Evolutionary conservation across 441 rosid species (phyloP), one percentile per base, ranked within the genome.

Genomic region (Bruguiera hainesii): DNA sequence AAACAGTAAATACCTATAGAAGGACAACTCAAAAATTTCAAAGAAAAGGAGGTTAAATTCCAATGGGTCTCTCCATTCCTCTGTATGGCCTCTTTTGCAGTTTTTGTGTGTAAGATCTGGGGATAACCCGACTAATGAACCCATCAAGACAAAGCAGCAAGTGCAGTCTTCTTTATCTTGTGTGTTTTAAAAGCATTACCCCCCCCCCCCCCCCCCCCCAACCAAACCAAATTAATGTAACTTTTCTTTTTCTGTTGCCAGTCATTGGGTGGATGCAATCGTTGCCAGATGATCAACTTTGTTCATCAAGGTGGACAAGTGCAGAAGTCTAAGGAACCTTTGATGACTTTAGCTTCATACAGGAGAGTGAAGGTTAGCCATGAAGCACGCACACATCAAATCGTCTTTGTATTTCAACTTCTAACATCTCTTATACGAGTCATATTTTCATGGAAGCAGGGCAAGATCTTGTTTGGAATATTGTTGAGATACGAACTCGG

Each of bases 251-350:
- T 29, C 56, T 6, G 39, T 42, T 52, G 70, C 55, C 85, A 94
- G 99, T 89, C 91, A 4, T 66, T 89, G 74, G 99, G 99, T 31
- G 98, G 99, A 61, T 94, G 99, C 86, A 87, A 82, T 77, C 88
- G 97, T 33, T 91, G 98, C 84, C 96, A 94, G 71, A 85, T 83
- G 92, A 85, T 87, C 70, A 89, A 89, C 76, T 53, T 87, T 63
- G 71, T 61, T 60, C 76, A 72, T 42, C 78, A 84, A 75, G 78
- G 69, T 60, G 96, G 92, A 68, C 79, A 71, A 79, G 88, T 85
- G 67, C 79, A 62, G 73, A 91, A 81, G 79, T 82, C 97, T 49
- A 94, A 77, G 0, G 96, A 94, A 81, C 94, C 99, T 29, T 76
- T 91, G 75, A 75, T 86, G 59, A 87, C 99, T 29, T 76, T 94